phyloP scores from a whole-genome alignment of 352 stramenopile genomes.

The Globisporangium orthogonon region DNA sequence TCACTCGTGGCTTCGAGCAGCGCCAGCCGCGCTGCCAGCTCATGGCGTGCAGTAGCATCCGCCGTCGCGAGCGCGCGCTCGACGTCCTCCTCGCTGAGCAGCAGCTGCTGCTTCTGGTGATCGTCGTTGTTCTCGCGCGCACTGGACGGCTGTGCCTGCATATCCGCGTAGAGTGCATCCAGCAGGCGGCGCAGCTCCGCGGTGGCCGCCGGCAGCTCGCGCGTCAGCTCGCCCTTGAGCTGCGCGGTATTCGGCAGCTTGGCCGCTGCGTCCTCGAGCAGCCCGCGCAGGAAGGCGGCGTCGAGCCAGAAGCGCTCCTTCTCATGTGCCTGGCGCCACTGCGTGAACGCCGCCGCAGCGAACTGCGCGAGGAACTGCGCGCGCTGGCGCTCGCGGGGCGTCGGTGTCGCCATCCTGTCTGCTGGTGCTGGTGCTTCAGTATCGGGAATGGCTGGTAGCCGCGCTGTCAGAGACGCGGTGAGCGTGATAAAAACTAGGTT shows the following conservation, averaged over 20 bases:
- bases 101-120: constrained; percentile 26
- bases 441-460: too few relatives aligned
- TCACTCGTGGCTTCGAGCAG: constrained; percentile 20
- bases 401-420: background rate
- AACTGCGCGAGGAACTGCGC: constrained; percentile 59
- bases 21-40: constrained; percentile 29
- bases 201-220: constrained; percentile 25
- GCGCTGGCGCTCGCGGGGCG: constrained; percentile 34
- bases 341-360: constrained; percentile 38
- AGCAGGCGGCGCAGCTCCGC: constrained; percentile 26
- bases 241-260: constrained; percentile 39
- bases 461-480: too few relatives aligned
- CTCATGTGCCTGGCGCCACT: constrained; percentile 32
- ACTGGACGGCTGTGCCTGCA: constrained; percentile 15
- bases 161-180: constrained; percentile 22
- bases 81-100: constrained; percentile 51
- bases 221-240: constrained; percentile 37
- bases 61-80: constrained; percentile 40
- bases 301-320: constrained; percentile 49
- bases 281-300: constrained; percentile 22
- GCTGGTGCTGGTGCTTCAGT: background rate
- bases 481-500: too few relatives aligned
- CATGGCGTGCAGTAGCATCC: constrained; percentile 14
- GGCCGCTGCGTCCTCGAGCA: constrained; percentile 51
- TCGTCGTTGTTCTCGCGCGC: background rate